A percentile compares a stretch with the other conserved stretches of the same genome.
Conservation (phyloP, 169 alveolate genomes). For the Toxoplasma gondii region DNA sequence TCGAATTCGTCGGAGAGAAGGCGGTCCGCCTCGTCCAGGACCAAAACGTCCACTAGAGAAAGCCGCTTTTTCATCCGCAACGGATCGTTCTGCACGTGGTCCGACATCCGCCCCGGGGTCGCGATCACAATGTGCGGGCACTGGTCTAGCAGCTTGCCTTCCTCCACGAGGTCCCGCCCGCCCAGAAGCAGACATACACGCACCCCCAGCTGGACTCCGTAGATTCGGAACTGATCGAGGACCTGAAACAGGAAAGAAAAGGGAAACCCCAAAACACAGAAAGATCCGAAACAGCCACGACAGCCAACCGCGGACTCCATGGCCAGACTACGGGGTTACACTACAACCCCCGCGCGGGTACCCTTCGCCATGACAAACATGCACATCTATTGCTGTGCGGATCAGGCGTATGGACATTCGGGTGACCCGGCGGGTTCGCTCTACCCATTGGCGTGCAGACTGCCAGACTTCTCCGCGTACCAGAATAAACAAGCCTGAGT, state of each 20-base stretch:
- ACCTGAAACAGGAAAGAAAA: constrained; percentile 92
- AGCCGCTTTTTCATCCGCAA: constrained; percentile 73
- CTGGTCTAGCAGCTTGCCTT: constrained; percentile 69
- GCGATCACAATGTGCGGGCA: constrained; percentile 96
- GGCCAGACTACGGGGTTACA: neutral
- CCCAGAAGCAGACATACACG: constrained; percentile 63
- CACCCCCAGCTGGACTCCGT: constrained; percentile 65
- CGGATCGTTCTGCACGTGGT: constrained; percentile 68
- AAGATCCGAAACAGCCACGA: constrained; percentile 73
- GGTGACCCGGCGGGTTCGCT: neutral
- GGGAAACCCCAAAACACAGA: constrained; percentile 84
- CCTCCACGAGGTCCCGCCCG: constrained; percentile 63
- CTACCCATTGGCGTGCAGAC: neutral
- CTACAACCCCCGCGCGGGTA: neutral
- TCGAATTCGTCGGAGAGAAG: constrained; percentile 88
- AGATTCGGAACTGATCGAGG: constrained; percentile 86
- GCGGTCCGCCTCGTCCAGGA: constrained; percentile 98
- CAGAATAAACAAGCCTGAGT: too few relatives aligned
- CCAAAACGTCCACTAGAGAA: constrained; percentile 84
- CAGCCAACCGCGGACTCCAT: neutral
- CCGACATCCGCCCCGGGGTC: constrained; percentile 97
- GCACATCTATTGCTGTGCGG: neutral
- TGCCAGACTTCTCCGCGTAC: too few relatives aligned
- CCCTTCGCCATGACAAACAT: neutral
- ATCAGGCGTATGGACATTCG: neutral